Base-by-base conservation (phyloP, 331 rosid genomes). In the Rhamnella rubrinervis region DNA sequence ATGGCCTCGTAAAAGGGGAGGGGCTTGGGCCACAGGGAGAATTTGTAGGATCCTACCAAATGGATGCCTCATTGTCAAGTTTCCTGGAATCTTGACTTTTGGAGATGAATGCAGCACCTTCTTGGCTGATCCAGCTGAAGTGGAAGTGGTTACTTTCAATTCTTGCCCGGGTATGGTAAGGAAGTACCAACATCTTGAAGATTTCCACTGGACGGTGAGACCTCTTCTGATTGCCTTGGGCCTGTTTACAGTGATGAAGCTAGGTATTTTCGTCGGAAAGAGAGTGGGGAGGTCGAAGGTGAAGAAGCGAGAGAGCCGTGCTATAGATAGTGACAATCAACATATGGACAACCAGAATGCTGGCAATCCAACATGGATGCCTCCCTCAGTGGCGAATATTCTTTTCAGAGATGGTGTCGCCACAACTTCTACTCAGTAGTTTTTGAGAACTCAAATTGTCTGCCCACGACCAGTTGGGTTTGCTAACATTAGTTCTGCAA, bases 51-150 rank as follows among this genome's bases (percentile, higher is more conserved):
- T 91, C 79, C 85, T 88, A 23, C 95, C 98, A 20, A 93, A 88
- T 59, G 95, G 97, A 9, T 85, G 96, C 76, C 86, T 93, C 65
- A 38, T 91, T 55, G 91, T 88, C 64, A 87, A 84, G 80, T 93
- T 91, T 72, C 97, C 97, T 1, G 96, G 97, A 71, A 81, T 87
- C 73, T 57, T 85, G 61, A 64, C 75, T 68, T 75, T 87, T 25
- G 82, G 84, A 57, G 88, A 84, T 51, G 96, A 82, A 53, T 23
- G 75, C 15, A 73, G 49, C 61, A 63, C 91, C 35, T 84, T 78
- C 64, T 64, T 90, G 80, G 96, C 97, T 16, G 95, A 93, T 77
- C 96, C 98, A 4, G 89, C 97, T 10, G 97, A 91, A 69, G 92
- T 93, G 47, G 95, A 88, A 87, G 82, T 75, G 38, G 89, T 91